phyloP scores from a whole-genome alignment of 2,329 filamentous ascomycete genomes.

The Ascocoryne sarcoides region DNA sequence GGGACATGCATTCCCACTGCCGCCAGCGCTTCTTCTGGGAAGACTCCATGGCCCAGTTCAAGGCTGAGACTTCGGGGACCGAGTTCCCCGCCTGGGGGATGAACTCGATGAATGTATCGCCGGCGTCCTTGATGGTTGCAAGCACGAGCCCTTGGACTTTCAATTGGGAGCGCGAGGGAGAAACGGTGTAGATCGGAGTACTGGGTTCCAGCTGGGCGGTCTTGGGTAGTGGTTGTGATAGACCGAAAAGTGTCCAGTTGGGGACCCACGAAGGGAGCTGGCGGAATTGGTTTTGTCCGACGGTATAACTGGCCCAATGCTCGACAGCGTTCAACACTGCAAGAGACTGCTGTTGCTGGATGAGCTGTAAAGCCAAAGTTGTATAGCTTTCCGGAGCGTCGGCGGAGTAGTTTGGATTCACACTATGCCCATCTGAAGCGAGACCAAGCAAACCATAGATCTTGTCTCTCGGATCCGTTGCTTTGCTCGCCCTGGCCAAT shows the following conservation, averaged over 20 bases:
- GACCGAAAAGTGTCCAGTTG: not conserved
- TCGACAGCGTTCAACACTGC: not conserved
- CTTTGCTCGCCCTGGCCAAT: not conserved
- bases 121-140: not conserved
- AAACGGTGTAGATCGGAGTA: not conserved
- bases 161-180: not conserved
- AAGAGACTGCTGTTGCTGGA: not conserved
- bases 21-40: not conserved
- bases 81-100: not conserved
- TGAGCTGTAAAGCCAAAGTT: not conserved
- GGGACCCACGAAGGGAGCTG: not conserved
- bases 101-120: not conserved
- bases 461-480: conserved; percentile 1
- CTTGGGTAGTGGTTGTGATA: not conserved
- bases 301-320: not conserved
- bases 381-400: not conserved
- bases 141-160: not conserved
- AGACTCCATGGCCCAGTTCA: not conserved
- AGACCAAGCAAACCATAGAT: not conserved
- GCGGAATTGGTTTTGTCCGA: not conserved
- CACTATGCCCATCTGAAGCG: not conserved
- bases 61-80: not conserved
- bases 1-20: not conserved
- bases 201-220: not conserved
- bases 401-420: not conserved